Conservation (phyloP, 116 monocot genomes). For the Posidonia oceanica region DNA sequence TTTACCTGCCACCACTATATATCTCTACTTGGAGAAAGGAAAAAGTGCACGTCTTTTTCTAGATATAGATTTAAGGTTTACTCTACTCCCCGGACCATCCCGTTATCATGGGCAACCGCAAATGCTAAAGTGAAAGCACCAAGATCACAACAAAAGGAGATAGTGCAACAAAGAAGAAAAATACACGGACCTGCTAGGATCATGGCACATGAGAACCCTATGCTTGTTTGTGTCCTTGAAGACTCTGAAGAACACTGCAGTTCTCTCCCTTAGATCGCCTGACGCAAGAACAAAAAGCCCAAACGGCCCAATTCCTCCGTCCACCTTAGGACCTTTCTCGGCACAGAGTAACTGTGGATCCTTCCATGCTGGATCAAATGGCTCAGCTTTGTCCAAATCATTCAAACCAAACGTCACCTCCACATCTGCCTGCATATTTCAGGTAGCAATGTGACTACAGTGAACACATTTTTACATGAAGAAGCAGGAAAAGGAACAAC, state of each 20-base stretch:
- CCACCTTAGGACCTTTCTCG: slow-evolving; percentile 15
- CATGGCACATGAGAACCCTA: slow-evolving; percentile 66
- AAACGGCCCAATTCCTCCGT: slow-evolving; percentile 55
- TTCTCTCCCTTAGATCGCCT: slow-evolving; percentile 14
- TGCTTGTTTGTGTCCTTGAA: slow-evolving; percentile 25
- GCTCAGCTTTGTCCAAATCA: slow-evolving; percentile 44
- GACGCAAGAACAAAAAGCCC: slow-evolving; percentile 60
- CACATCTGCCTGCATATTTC: slow-evolving; percentile 46
- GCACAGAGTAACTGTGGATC: slow-evolving; percentile 40
- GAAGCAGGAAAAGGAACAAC: too few relatives aligned
- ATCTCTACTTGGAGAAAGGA: too few relatives aligned
- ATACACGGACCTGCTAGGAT: slow-evolving; percentile 32
- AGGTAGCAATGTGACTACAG: too few relatives aligned
- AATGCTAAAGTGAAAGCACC: too few relatives aligned
- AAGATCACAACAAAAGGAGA: too few relatives aligned
- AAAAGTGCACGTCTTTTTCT: too few relatives aligned
- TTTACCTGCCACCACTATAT: too few relatives aligned
- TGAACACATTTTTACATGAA: too few relatives aligned
- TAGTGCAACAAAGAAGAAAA: slow-evolving; percentile 14
- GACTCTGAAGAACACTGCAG: slow-evolving; percentile 64
- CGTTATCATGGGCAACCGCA: too few relatives aligned
- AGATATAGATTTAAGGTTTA: too few relatives aligned
- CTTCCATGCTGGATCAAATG: slow-evolving; percentile 24
- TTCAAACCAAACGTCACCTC: slow-evolving; percentile 46
- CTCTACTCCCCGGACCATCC: too few relatives aligned